Percentiles rank a stretch among this genome's conserved stretches.
phyloP scores from a whole-genome alignment of 371 early-diverging fungal genomes.

The Conidiobolus incongruus region DNA sequence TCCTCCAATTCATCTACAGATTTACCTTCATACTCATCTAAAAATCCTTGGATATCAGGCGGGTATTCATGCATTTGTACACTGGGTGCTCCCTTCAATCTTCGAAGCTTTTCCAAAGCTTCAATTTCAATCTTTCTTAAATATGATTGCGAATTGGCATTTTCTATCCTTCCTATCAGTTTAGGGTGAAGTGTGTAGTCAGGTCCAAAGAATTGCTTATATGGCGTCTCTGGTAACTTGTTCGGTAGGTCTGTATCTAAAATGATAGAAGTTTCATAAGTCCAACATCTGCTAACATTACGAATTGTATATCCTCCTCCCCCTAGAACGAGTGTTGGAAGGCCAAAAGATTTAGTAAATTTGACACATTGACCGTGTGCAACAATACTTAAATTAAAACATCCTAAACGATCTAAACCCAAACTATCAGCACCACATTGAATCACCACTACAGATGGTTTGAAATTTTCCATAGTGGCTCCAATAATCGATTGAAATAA shows the following conservation, averaged over 20 bases:
- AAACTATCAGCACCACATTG: slow-evolving; percentile 74
- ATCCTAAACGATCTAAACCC: slow-evolving; percentile 90
- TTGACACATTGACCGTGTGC: slow-evolving; percentile 72
- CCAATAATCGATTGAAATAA: slow-evolving; percentile 81
- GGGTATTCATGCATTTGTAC: slow-evolving; percentile 90
- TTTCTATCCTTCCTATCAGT: slow-evolving; percentile 49
- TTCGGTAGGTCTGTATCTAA: slow-evolving; percentile 28
- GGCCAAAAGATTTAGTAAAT: slow-evolving; percentile 50
- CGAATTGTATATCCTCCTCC: slow-evolving; percentile 90
- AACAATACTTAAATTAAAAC: slow-evolving; percentile 82
- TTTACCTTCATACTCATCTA: slow-evolving; percentile 36
- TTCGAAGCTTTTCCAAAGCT: slow-evolving; percentile 80
- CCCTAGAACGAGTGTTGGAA: slow-evolving; percentile 71
- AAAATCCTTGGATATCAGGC: slow-evolving; percentile 49
- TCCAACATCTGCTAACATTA: slow-evolving; percentile 69
- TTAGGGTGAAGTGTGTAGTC: slow-evolving; percentile 57
- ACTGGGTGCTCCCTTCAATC: slow-evolving; percentile 79
- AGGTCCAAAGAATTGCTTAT: slow-evolving; percentile 34
- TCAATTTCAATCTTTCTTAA: slow-evolving; percentile 49
- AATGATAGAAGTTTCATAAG: slow-evolving; percentile 14
- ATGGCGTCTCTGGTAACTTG: slow-evolving; percentile 8
- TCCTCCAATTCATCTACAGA: slow-evolving; percentile 26
- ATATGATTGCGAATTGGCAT: slow-evolving; percentile 75
- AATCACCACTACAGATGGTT: slow-evolving; percentile 53
- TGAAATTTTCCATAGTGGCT: slow-evolving; percentile 75